Evolutionary conservation across 192 early-diverging fungal genomes (phyloP), one percentile per base, ranked within the genome.

Genomic region (Backusella tarrabulga): DNA sequence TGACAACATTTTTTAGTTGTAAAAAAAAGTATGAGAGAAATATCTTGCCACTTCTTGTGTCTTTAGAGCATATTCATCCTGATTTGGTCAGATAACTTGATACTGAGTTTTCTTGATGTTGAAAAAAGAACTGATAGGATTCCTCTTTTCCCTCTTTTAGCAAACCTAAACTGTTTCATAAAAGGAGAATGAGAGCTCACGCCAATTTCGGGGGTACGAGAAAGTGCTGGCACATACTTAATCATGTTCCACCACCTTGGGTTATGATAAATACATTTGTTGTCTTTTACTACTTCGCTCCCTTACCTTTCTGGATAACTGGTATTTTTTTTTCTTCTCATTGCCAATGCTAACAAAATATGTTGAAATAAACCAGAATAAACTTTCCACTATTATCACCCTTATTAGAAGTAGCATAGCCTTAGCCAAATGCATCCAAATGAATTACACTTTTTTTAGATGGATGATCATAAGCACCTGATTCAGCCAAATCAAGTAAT

Each of bases 51-150:
- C 56, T 60, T 60, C 21, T 60, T 26, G 56, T 60, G 23, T 60
- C 56, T 60, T 60, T 60, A 60, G 56, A 63, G 56, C 56, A 50
- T 50, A 29, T n/a, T 50, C 40, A 46, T 72, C 71, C 71, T 34
- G 71, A 72, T 72, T 72, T 72, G 44, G 71, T 72, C 44, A 72
- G 41, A 72, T 72, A 72, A 50, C 26, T 72, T 72, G 26, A 29
- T 72, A 50, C 14, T 40, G 38, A 70, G n/a, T 70, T 69, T 41
- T 41, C n/a, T 71, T 26, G 26, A 46, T 26, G 71, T 72, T 72
- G 23, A 72, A 72, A 72, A 50, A 72, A 34, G 71, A 72, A 72
- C 71, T 50, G 44, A 50, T 44, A 72, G 68, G 71, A 72, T 72
- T 72, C 71, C 71, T 72, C 40, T 72, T 72, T 72, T 72, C 44